phyloP scores from a whole-genome alignment of 495 filamentous ascomycete species.

The Trichocladium antarcticum region DNA sequence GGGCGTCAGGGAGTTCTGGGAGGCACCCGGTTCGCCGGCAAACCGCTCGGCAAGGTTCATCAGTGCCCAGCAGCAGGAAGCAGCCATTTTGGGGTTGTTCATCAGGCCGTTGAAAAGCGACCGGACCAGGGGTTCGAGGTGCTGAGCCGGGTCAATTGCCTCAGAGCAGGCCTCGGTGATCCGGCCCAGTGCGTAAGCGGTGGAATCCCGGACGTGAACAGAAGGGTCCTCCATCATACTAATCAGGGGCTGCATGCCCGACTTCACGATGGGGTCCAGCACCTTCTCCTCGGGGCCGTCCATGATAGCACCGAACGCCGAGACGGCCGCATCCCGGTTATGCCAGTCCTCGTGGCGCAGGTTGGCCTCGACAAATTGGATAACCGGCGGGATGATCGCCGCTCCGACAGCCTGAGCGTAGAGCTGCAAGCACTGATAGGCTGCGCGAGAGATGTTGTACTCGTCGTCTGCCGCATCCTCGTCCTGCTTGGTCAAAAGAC shows the following conservation, averaged over 20 bases:
- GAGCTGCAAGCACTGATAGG: constrained; percentile 92
- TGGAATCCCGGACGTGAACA: constrained; percentile 90
- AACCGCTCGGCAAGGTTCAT: constrained; percentile 98
- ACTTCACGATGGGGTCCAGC: constrained; percentile 85
- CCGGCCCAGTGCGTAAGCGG: constrained; percentile 88
- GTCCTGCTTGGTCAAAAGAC: constrained; percentile 88
- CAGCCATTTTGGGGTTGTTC: constrained; percentile 91
- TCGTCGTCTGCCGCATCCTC: constrained; percentile 94
- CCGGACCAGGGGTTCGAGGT: constrained; percentile 71
- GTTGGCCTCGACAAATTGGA: constrained; percentile 83
- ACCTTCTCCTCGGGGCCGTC: constrained; percentile 86
- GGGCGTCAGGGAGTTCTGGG: constrained; percentile 73
- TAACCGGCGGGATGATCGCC: constrained; percentile 68
- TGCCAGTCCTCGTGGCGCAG: constrained; percentile 88
- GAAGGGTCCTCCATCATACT: constrained; percentile 91
- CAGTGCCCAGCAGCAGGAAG: constrained; percentile 95
- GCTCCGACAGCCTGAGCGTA: constrained; percentile 83
- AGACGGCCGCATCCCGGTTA: constrained; percentile 83
- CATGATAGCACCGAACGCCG: constrained; percentile 98
- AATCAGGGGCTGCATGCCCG: constrained; percentile 80
- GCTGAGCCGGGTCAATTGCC: constrained; percentile 69
- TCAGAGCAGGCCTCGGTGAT: constrained; percentile 86
- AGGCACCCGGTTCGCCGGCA: constrained; percentile 61
- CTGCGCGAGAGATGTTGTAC: constrained; percentile 89
- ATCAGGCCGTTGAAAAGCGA: constrained; percentile 84